Base-by-base conservation (phyloP, 2,329 filamentous ascomycete genomes). In the Fusarium musae region DNA sequence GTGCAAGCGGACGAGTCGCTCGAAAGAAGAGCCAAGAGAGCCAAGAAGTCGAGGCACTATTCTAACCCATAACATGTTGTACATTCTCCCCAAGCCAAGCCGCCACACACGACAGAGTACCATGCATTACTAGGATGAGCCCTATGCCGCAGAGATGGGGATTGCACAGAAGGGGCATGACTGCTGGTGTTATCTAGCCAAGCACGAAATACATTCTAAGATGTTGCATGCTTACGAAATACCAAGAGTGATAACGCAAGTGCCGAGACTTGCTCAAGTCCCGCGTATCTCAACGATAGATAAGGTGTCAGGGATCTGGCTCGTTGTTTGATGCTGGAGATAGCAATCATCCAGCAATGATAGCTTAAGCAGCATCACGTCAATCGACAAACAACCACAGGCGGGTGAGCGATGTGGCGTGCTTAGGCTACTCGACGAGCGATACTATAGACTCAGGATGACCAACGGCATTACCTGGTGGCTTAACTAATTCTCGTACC, bases 11-110 rank as follows among this genome's bases (percentile, higher is more conserved):
- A 43, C 63, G 57, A 73, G 69, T 60, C 37, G 59, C 54, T 72
- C 44, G 57, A 70, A 42, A 47, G 40, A 58, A 62, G 30, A 50
- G 72, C 71, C 67, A 74, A 75, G 69, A 60, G 32, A 50, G 72
- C 71, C 70, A 73, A 75, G 69, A 59, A 69, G 46, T 69, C 58
- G 49, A 74, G 69, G 58, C 44, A 69, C 34, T 61, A 47, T 34
- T 67, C 40, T 56, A 73, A 43, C 70, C 71, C 67, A 60, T 72
- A 74, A 70, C 71, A 69, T 72, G 59, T 69, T 74, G 72, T 74
- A 72, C 63, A 63, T 66, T 44, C 52, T 58, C 63, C 59, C 67
- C 59, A 67, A 74, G 67, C 68, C 71, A 74, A 74, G 72, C 39
- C 63, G 67, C 71, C 68, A 62, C 62, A 47, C 46, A 72, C 28